phyloP scores from a whole-genome alignment of 2,329 filamentous ascomycete species.

The Kalmusia sp. region DNA sequence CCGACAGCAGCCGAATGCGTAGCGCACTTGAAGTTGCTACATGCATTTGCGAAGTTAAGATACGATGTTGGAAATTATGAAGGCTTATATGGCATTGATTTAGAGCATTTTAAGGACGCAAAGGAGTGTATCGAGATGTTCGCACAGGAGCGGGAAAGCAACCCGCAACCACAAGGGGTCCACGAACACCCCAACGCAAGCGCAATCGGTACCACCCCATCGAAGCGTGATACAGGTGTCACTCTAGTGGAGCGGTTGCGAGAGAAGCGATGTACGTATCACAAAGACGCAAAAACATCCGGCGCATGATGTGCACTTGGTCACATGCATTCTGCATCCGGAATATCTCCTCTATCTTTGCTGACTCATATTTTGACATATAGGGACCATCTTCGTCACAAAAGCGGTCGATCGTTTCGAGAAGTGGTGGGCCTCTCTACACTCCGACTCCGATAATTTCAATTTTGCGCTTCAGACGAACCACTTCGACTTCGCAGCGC shows the following conservation, averaged over 20 bases:
- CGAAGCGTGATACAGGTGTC: background rate
- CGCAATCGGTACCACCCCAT: background rate
- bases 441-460: conserved; percentile 18
- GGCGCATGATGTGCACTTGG: no score
- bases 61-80: conserved; percentile 71
- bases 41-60: conserved; percentile 71
- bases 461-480: conserved; percentile 15
- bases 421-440: conserved; percentile 64
- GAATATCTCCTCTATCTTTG: no score
- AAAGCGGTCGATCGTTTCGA: conserved; percentile 73
- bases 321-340: no score
- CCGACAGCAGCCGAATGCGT: conserved; percentile 67
- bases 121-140: background rate
- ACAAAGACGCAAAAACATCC: no score
- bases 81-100: conserved; percentile 67
- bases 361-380: no score
- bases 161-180: conserved; percentile 47
- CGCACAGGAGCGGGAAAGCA: conserved; percentile 34
- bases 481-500: conserved; percentile 46
- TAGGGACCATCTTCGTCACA: conserved; percentile 68
- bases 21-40: conserved; percentile 76
- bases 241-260: conserved; percentile 60
- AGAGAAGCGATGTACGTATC: conserved; percentile 69
- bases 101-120: conserved; percentile 4
- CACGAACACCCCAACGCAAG: conserved; percentile 29